These are phyloP conservation scores for Solanum peruvianum DNA, from an alignment of 257 asterid genomes.

Conservation along the genomic window DNA sequence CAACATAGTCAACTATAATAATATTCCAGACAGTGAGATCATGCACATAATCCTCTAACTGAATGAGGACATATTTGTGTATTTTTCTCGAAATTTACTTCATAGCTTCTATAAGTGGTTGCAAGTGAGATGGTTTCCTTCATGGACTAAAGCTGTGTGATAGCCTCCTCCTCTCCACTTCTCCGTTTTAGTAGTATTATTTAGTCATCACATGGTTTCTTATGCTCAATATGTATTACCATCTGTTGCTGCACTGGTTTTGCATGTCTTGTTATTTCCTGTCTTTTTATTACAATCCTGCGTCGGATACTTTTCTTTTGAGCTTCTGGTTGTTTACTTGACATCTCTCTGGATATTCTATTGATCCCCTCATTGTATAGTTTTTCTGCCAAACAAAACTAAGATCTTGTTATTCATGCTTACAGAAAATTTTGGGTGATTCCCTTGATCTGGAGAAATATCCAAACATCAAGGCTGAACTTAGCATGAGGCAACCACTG, in stretches of 20 bases:
- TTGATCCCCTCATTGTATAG: not conserved
- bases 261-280: not conserved
- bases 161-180: not conserved
- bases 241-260: not conserved
- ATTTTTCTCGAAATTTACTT: not conserved
- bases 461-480: slow-evolving; percentile 69
- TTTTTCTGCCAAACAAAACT: not conserved
- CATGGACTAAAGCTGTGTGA: not conserved
- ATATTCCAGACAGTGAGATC: not conserved
- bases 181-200: not conserved
- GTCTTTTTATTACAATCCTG: not conserved
- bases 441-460: slow-evolving; percentile 60
- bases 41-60: not conserved
- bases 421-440: slow-evolving; percentile 62
- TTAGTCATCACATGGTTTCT: not conserved
- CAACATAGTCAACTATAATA: not conserved
- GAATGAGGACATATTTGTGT: not conserved
- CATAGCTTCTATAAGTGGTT: not conserved
- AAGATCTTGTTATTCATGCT: not conserved
- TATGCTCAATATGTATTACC: not conserved
- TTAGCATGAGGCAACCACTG: slow-evolving; percentile 90
- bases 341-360: not conserved
- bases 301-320: not conserved
- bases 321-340: not conserved
- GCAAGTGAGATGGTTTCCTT: not conserved